Conservation (phyloP, 345 rosid species). For the Camelina laxa region DNA sequence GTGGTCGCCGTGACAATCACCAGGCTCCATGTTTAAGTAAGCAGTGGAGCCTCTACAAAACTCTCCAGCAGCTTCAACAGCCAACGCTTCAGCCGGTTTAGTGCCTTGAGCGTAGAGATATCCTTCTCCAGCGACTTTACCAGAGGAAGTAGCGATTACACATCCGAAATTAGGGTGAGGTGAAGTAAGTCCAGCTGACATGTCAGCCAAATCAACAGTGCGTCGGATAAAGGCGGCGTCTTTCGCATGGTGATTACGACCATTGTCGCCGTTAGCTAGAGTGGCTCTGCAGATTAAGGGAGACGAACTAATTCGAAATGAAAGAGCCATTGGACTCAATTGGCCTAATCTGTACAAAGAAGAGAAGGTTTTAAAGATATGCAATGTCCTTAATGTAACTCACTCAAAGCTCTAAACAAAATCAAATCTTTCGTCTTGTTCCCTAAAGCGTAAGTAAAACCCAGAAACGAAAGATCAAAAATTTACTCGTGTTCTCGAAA, state of each 20-base stretch:
- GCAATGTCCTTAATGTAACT: not conserved
- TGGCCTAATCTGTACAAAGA: not conserved
- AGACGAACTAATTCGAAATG: slow-evolving; percentile 39
- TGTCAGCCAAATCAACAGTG: slow-evolving; percentile 72
- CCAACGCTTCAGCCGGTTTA: slow-evolving; percentile 74
- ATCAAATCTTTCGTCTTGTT: too few relatives aligned
- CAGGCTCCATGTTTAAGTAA: slow-evolving; percentile 88
- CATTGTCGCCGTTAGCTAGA: slow-evolving; percentile 17
- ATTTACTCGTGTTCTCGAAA: too few relatives aligned
- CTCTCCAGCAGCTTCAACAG: slow-evolving; percentile 72
- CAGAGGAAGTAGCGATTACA: slow-evolving; percentile 58
- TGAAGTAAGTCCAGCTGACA: slow-evolving; percentile 78
- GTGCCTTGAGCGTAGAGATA: slow-evolving; percentile 88
- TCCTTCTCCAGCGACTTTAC: slow-evolving; percentile 78
- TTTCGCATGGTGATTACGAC: slow-evolving; percentile 43
- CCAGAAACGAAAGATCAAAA: too few relatives aligned
- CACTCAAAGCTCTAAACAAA: too few relatives aligned
- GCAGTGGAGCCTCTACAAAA: slow-evolving; percentile 69
- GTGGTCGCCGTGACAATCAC: slow-evolving; percentile 90
- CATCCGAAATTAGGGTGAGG: slow-evolving; percentile 98
- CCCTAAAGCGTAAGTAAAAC: too few relatives aligned
- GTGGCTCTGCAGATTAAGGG: slow-evolving; percentile 49
- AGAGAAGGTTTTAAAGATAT: not conserved
- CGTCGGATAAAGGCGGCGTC: slow-evolving; percentile 67
- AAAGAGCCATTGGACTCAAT: slow-evolving; percentile 48